A percentile compares a stretch with the other conserved stretches of the same genome.
phyloP scores from a whole-genome alignment of 2,329 filamentous ascomycete species.

The Ophiostoma tasmaniense region DNA sequence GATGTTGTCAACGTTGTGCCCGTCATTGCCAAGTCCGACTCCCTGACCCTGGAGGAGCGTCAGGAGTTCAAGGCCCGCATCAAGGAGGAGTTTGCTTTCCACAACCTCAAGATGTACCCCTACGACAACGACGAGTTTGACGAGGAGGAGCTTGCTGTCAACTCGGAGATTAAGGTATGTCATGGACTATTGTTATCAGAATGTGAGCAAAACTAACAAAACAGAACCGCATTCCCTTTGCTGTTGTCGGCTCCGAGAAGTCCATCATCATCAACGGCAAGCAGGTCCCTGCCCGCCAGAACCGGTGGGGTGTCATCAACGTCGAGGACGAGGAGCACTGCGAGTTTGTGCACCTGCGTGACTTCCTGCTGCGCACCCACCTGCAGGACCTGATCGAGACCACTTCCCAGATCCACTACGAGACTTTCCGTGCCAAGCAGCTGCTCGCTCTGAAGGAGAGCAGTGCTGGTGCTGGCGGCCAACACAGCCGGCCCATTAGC shows the following conservation, averaged over 20 bases:
- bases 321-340: conserved; percentile 99
- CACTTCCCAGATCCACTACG: conserved; percentile 99
- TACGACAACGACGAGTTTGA: conserved; percentile 99
- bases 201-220: neutral
- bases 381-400: conserved; percentile 98
- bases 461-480: conserved; percentile 60
- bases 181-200: neutral
- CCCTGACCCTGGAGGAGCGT: conserved; percentile 90
- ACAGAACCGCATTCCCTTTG: conserved; percentile 89
- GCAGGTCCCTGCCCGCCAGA: conserved; percentile 94
- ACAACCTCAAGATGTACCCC: conserved; percentile 99
- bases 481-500: conserved; percentile 85
- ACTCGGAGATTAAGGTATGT: conserved; percentile 89
- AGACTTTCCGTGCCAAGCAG: conserved; percentile 99
- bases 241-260: conserved; percentile 96
- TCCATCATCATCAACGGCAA: conserved; percentile 95
- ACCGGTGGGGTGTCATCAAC: conserved; percentile 99
- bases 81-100: conserved; percentile 99
- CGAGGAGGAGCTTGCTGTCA: conserved; percentile 87
- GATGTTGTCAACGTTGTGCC: conserved; percentile 99
- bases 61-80: conserved; percentile 97
- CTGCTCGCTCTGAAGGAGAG: conserved; percentile 96
- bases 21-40: conserved; percentile 97
- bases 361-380: conserved; percentile 97
- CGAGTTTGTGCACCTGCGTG: conserved; percentile 96